phyloP scores from a whole-genome alignment of 2,329 filamentous ascomycete genomes.

The Cercospora sesami region DNA sequence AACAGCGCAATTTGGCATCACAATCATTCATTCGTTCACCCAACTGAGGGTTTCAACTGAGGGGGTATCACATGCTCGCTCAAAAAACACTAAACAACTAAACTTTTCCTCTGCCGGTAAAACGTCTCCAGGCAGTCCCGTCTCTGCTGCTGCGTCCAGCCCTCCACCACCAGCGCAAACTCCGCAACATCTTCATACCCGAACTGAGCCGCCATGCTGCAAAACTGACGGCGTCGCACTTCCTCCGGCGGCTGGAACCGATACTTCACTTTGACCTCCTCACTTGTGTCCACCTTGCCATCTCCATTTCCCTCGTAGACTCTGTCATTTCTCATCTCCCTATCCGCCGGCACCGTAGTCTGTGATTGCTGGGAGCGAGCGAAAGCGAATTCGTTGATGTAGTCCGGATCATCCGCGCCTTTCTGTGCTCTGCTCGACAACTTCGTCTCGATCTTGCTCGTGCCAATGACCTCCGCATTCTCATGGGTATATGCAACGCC shows the following conservation, averaged over 20 bases:
- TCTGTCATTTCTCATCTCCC: not conserved
- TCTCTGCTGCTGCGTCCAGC: slow-evolving; percentile 82
- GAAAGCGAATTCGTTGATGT: slow-evolving; percentile 48
- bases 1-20: not conserved
- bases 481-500: slow-evolving; percentile 96
- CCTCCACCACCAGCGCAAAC: slow-evolving; percentile 87
- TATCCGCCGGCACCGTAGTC: slow-evolving; percentile 20
- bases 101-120: slow-evolving; percentile 59
- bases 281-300: slow-evolving; percentile 12
- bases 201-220: slow-evolving; percentile 79
- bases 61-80: not conserved
- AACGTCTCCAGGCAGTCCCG: slow-evolving; percentile 77
- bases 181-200: slow-evolving; percentile 74
- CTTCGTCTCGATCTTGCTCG: slow-evolving; percentile 84
- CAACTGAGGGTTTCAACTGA: not conserved
- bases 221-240: slow-evolving; percentile 80
- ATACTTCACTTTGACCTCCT: slow-evolving; percentile 51
- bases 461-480: slow-evolving; percentile 91
- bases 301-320: slow-evolving; percentile 17
- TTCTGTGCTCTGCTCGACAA: slow-evolving; percentile 75
- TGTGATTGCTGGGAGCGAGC: slow-evolving; percentile 50
- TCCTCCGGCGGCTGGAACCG: slow-evolving; percentile 71
- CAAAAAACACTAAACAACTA: not conserved
- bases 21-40: not conserved
- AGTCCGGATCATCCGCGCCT: slow-evolving; percentile 53